Percentiles rank a stretch among this genome's conserved stretches.
phyloP scores from a whole-genome alignment of 257 asterid genomes.

The Solanum ossicruentum region DNA sequence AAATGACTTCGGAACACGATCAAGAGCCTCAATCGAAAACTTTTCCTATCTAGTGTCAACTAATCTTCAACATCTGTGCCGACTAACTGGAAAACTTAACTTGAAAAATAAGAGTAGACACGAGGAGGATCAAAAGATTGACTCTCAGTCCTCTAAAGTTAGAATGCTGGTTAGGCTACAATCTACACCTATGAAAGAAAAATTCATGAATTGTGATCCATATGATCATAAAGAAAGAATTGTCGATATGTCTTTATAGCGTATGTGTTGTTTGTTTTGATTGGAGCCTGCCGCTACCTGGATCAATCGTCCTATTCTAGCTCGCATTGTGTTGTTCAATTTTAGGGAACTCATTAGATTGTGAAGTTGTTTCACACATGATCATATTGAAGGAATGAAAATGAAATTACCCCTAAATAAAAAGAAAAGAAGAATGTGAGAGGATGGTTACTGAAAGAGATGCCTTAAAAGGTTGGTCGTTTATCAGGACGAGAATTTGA shows the following conservation, averaged over 20 bases:
- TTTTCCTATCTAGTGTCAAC: neutral
- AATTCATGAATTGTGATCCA: neutral
- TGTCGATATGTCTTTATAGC: neutral
- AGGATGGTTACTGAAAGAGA: neutral
- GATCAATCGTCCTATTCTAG: neutral
- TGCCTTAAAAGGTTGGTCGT: neutral
- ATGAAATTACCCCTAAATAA: neutral
- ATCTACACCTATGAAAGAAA: neutral
- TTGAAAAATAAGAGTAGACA: neutral
- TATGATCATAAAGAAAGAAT: neutral
- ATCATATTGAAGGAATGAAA: neutral
- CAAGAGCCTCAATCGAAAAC: neutral
- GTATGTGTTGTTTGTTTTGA: neutral
- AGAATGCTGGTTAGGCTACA: neutral
- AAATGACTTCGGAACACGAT: neutral
- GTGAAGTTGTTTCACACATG: neutral
- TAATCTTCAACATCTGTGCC: neutral
- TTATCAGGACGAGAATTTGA: neutral
- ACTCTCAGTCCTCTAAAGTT: neutral
- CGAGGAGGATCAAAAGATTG: neutral
- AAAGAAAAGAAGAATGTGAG: neutral
- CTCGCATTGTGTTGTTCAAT: neutral
- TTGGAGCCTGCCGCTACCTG: neutral
- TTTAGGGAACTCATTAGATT: neutral
- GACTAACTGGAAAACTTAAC: neutral